These are phyloP conservation scores for Logfia minima DNA, from an alignment of 129 eudicot species.

Conservation along the genomic window DNA sequence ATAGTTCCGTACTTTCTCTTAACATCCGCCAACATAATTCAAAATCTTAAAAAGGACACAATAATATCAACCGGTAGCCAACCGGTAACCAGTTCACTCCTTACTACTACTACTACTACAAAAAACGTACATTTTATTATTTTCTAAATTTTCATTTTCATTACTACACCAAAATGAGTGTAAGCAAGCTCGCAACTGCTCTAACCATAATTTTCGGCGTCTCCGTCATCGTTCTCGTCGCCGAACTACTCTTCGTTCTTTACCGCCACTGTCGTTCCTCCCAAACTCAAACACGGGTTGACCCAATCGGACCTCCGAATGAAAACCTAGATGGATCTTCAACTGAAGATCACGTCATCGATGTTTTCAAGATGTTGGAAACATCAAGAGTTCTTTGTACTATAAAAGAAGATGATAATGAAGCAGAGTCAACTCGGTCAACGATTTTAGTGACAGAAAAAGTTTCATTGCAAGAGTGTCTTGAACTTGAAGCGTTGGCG, in stretches of 20 bases:
- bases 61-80: slow-evolving; percentile 19
- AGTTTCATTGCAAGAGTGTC: slow-evolving; percentile 37
- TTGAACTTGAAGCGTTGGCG: slow-evolving; percentile 23
- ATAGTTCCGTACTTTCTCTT: neutral
- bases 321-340: neutral
- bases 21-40: slow-evolving; percentile 36
- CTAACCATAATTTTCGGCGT: slow-evolving; percentile 47
- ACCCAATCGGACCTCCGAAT: slow-evolving; percentile 28
- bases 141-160: slow-evolving; percentile 2
- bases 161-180: slow-evolving; percentile 30
- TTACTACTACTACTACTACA: neutral
- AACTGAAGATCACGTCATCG: slow-evolving; percentile 39
- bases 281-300: slow-evolving; percentile 43
- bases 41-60: slow-evolving; percentile 4
- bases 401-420: slow-evolving; percentile 69
- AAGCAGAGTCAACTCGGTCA: slow-evolving; percentile 37
- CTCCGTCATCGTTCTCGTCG: slow-evolving; percentile 47
- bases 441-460: neutral
- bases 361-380: slow-evolving; percentile 48
- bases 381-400: slow-evolving; percentile 62
- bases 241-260: slow-evolving; percentile 61
- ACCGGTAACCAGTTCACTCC: slow-evolving; percentile 26
- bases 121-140: neutral
- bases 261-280: slow-evolving; percentile 53
- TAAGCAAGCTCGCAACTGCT: slow-evolving; percentile 45